Percentiles rank a stretch among this genome's conserved stretches.
Conservation (phyloP, 2,329 filamentous ascomycete genomes). For the Ilyonectria sp. region DNA sequence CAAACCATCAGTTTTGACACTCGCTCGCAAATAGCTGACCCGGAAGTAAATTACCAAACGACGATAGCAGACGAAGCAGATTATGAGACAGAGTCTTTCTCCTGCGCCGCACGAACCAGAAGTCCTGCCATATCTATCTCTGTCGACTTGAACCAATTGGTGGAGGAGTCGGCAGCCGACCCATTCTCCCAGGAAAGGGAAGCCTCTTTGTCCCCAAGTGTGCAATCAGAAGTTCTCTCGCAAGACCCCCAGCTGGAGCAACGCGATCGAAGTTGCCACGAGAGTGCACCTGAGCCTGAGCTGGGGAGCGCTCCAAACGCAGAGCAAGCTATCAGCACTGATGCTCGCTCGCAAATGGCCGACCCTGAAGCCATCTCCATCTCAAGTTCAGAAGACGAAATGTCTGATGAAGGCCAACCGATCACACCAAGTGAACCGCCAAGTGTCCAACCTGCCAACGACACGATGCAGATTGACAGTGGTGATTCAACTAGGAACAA, state of each 20-base stretch:
- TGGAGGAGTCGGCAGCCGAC: background rate
- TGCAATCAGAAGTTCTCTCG: slow-evolving; percentile 4
- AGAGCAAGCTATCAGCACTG: background rate
- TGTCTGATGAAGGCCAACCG: slow-evolving; percentile 12
- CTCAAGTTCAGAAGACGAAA: slow-evolving; percentile 5
- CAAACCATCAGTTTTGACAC: background rate
- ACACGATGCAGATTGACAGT: slow-evolving; percentile 16
- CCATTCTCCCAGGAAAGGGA: background rate
- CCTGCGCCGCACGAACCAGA: background rate
- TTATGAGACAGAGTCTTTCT: slow-evolving; percentile 3
- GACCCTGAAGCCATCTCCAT: slow-evolving; percentile 3
- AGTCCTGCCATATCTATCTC: background rate
- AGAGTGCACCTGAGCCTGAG: slow-evolving; percentile 5
- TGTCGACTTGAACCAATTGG: background rate
- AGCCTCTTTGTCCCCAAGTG: background rate
- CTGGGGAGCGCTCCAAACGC: background rate
- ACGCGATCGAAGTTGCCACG: background rate
- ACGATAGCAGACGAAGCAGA: background rate
- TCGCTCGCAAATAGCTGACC: background rate
- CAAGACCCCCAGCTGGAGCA: background rate
- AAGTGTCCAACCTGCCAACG: background rate
- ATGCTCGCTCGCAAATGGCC: background rate
- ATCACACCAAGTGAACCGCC: background rate
- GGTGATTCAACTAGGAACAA: background rate
- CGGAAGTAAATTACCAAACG: background rate